These are phyloP conservation scores for Cladophialophora bantiana DNA, from an alignment of 2,329 filamentous ascomycete genomes.

Conservation along the genomic window DNA sequence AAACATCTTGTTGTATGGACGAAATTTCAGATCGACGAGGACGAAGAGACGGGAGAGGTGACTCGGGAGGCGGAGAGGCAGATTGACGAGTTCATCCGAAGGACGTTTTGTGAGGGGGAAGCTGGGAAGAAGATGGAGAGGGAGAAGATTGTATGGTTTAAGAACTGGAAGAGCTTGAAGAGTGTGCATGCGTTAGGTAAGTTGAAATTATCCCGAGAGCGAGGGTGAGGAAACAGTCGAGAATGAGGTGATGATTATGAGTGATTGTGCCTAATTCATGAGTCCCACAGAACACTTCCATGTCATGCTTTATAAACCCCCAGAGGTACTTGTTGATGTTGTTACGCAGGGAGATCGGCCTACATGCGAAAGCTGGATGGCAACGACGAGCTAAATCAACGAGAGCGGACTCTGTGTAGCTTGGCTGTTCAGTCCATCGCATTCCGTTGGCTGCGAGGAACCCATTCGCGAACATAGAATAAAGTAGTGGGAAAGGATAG, in stretches of 20 bases:
- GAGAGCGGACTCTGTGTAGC: not conserved
- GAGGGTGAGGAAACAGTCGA: not conserved
- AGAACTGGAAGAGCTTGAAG: slow-evolving; percentile 87
- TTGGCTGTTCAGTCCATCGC: not conserved
- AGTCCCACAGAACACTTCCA: slow-evolving; percentile 78
- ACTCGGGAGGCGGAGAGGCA: slow-evolving; percentile 67
- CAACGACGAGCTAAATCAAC: not conserved
- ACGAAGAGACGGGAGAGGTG: slow-evolving; percentile 70
- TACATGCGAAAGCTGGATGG: slow-evolving; percentile 54
- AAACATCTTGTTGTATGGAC: slow-evolving; percentile 92
- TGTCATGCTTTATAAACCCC: slow-evolving; percentile 83
- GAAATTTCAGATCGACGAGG: slow-evolving; percentile 80
- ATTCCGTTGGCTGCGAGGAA: not conserved
- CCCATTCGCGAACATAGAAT: not conserved
- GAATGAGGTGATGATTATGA: slow-evolving; percentile 10
- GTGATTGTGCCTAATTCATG: slow-evolving; percentile 8
- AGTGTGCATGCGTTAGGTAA: slow-evolving; percentile 74
- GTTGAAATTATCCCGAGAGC: slow-evolving; percentile 5
- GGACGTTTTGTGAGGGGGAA: slow-evolving; percentile 66
- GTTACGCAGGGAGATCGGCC: slow-evolving; percentile 79
- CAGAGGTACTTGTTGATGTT: slow-evolving; percentile 70
- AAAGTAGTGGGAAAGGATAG: not conserved
- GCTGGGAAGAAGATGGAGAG: slow-evolving; percentile 31
- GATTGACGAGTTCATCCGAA: slow-evolving; percentile 74
- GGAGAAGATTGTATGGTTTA: slow-evolving; percentile 81